These are phyloP conservation scores for Stemphylium beticola DNA, from an alignment of 2,329 filamentous ascomycete species.

Conservation along the genomic window DNA sequence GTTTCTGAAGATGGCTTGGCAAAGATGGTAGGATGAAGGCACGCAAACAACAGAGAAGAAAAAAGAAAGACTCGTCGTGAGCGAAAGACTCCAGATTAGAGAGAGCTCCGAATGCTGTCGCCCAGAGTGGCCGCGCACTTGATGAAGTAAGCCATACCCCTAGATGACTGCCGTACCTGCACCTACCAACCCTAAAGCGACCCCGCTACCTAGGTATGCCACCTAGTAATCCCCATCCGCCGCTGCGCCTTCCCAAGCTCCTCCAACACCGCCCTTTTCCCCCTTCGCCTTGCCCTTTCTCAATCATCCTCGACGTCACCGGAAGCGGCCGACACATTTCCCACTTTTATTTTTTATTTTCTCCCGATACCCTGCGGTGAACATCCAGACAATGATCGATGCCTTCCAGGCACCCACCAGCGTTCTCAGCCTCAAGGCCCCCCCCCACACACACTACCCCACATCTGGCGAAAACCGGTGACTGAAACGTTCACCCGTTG, in stretches of 20 bases:
- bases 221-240: neutral
- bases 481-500: constrained; percentile 26
- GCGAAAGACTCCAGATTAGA: too few relatives aligned
- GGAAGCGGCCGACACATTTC: constrained; percentile 3
- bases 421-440: constrained; percentile 6
- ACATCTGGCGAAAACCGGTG: constrained; percentile 31
- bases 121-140: too few relatives aligned
- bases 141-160: too few relatives aligned
- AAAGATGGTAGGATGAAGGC: too few relatives aligned
- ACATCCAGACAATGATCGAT: constrained; percentile 3
- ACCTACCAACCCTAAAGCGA: too few relatives aligned
- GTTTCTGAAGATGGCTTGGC: too few relatives aligned
- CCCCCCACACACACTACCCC: constrained; percentile 33
- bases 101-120: too few relatives aligned
- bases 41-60: too few relatives aligned
- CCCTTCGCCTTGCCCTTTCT: constrained; percentile 12
- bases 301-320: neutral
- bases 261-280: constrained; percentile 14
- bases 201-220: too few relatives aligned
- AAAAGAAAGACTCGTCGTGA: too few relatives aligned
- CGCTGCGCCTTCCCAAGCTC: constrained; percentile 15
- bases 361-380: constrained; percentile 2
- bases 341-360: constrained; percentile 1
- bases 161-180: too few relatives aligned
- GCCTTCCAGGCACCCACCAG: constrained; percentile 21